Percentiles rank a stretch among this genome's conserved stretches.
Conservation (phyloP, 805 yeast species). For the Metschnikowia kunwiensis region DNA sequence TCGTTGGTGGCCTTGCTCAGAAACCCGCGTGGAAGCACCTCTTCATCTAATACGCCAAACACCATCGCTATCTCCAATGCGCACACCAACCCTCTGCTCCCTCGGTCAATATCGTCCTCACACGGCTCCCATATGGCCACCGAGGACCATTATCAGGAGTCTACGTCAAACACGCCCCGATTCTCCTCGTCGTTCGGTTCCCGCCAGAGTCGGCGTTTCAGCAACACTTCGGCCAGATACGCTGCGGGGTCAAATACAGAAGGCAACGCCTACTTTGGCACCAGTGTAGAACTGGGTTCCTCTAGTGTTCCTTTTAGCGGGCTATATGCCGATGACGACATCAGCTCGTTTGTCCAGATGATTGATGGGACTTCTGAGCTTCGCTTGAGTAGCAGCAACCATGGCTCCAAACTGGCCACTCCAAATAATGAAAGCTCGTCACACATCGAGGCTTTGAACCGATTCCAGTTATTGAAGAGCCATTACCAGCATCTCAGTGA, state of each 20-base stretch:
- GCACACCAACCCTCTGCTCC: slow-evolving; percentile 20
- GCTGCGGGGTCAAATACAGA: slow-evolving; percentile 21
- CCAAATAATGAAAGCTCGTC: slow-evolving; percentile 20
- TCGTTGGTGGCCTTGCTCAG: slow-evolving; percentile 52
- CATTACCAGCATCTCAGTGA: slow-evolving; percentile 57
- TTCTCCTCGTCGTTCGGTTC: slow-evolving; percentile 74
- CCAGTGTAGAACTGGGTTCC: slow-evolving; percentile 36
- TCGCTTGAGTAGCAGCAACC: slow-evolving; percentile 28
- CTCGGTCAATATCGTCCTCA: slow-evolving; percentile 39
- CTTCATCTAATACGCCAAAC: slow-evolving; percentile 33
- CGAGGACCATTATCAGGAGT: slow-evolving; percentile 29
- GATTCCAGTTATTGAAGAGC: slow-evolving; percentile 50
- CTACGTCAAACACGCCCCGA: slow-evolving; percentile 47
- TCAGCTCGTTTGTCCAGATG: slow-evolving; percentile 67
- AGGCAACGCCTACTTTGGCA: slow-evolving; percentile 24
- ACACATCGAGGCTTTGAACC: slow-evolving; percentile 45
- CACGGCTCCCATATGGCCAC: slow-evolving; percentile 35
- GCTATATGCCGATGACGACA: slow-evolving; percentile 51
- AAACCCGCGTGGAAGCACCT: slow-evolving; percentile 46
- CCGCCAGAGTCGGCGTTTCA: slow-evolving; percentile 51
- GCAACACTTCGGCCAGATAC: slow-evolving; percentile 25
- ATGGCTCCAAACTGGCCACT: slow-evolving; percentile 14
- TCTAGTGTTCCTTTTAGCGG: slow-evolving; percentile 40
- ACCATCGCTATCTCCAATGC: slow-evolving; percentile 26
- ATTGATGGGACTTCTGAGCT: slow-evolving; percentile 63